phyloP scores from a whole-genome alignment of 2,329 filamentous ascomycete species.

The Chaetomium olivaceum region DNA sequence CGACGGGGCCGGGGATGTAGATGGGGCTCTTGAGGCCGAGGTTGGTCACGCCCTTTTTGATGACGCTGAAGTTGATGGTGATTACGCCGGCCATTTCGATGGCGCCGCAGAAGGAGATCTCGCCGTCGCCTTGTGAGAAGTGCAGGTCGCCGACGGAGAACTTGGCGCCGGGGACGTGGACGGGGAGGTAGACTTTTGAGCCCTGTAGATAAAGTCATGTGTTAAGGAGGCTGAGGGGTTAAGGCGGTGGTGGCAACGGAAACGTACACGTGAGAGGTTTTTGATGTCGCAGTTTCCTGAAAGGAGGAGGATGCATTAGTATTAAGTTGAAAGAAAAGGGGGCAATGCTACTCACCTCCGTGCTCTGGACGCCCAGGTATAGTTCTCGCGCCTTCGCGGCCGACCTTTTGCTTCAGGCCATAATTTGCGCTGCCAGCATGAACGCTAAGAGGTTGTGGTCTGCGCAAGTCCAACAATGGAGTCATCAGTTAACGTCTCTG shows the following conservation, averaged over 20 bases:
- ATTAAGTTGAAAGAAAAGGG: not conserved
- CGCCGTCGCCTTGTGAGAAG: slow-evolving; percentile 85
- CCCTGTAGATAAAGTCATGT: slow-evolving; percentile 39
- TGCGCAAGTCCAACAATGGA: not conserved
- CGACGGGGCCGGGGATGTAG: slow-evolving; percentile 82
- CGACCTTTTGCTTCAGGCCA: slow-evolving; percentile 65
- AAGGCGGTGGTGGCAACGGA: not conserved
- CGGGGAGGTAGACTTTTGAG: slow-evolving; percentile 77
- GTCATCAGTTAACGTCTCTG: not conserved
- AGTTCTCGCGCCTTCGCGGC: slow-evolving; percentile 76
- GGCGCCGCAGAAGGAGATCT: slow-evolving; percentile 85
- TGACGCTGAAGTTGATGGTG: slow-evolving; percentile 84
- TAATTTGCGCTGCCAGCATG: slow-evolving; percentile 68
- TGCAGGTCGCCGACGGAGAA: slow-evolving; percentile 89
- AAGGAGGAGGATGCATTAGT: not conserved
- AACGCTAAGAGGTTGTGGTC: slow-evolving; percentile 66
- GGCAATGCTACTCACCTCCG: slow-evolving; percentile 56
- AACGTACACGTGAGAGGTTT: slow-evolving; percentile 35
- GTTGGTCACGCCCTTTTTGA: slow-evolving; percentile 76
- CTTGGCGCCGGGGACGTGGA: slow-evolving; percentile 83
- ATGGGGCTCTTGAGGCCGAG: slow-evolving; percentile 80
- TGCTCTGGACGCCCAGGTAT: slow-evolving; percentile 84
- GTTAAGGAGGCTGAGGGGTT: not conserved
- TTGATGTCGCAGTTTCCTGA: slow-evolving; percentile 37
- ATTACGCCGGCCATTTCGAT: slow-evolving; percentile 95